A percentile compares a stretch with the other conserved stretches of the same genome.
phyloP scores from a whole-genome alignment of 2,329 filamentous ascomycete species.

The Aspergillus tubingensis region DNA sequence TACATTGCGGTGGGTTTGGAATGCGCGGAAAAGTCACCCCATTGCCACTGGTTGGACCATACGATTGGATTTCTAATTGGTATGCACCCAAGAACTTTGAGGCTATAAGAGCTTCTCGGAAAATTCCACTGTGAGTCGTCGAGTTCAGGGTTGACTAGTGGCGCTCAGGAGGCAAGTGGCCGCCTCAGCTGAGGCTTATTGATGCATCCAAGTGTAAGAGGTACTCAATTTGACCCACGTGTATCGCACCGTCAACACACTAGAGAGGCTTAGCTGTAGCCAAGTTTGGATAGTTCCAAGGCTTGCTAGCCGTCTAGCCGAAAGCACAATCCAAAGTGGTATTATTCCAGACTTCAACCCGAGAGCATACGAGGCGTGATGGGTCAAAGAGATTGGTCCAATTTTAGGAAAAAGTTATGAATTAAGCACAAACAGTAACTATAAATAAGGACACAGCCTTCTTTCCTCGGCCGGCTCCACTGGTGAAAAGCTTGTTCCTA shows the following conservation, averaged over 20 bases:
- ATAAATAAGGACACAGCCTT: neutral
- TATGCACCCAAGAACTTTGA: too few species aligned
- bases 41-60: too few species aligned
- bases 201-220: neutral
- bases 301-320: neutral
- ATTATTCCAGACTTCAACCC: too few species aligned
- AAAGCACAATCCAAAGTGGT: too few species aligned
- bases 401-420: too few species aligned
- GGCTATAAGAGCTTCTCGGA: accelerated
- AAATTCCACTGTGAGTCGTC: neutral
- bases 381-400: too few species aligned
- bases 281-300: neutral
- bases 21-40: too few species aligned
- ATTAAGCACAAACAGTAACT: too few species aligned
- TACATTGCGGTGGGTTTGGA: too few species aligned
- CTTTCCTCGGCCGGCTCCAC: neutral
- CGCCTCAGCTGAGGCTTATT: neutral
- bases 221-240: neutral
- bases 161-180: neutral
- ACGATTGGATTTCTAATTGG: too few species aligned
- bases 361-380: too few species aligned
- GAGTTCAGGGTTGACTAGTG: neutral
- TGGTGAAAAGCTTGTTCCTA: neutral
- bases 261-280: neutral
- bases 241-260: neutral